These are phyloP conservation scores for Mycena rebaudengoi DNA, from an alignment of 768 basidiomycete species.

Conservation along the genomic window DNA sequence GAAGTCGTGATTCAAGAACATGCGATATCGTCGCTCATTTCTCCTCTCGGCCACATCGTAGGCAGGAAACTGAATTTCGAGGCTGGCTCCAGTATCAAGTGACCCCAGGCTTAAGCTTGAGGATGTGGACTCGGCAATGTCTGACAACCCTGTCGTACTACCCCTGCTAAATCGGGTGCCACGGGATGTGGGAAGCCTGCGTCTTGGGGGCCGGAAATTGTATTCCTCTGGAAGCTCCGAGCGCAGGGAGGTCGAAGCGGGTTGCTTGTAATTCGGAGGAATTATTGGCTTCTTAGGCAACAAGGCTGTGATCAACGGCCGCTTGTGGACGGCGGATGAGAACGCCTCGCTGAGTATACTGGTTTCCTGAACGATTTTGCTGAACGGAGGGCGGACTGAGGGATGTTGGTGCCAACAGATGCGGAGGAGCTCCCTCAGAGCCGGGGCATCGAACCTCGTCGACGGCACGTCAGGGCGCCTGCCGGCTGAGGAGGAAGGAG, in stretches of 20 bases:
- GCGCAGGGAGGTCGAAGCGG: too few species aligned
- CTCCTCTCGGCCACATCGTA: slow-evolving; percentile 49
- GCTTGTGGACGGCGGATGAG: background rate
- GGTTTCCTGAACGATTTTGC: slow-evolving; percentile 52
- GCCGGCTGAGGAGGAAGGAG: slow-evolving; percentile 48
- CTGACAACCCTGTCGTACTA: too few species aligned
- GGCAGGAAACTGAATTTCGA: slow-evolving; percentile 47
- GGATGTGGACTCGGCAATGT: too few species aligned
- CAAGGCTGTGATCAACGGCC: slow-evolving; percentile 29
- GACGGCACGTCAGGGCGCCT: slow-evolving; percentile 58
- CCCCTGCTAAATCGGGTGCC: too few species aligned
- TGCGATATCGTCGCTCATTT: slow-evolving; percentile 74
- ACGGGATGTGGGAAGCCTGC: too few species aligned
- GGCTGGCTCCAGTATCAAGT: slow-evolving; percentile 38
- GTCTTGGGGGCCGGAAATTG: too few species aligned
- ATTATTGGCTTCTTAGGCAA: too few species aligned
- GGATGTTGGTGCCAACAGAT: slow-evolving; percentile 66
- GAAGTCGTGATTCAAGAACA: slow-evolving; percentile 72
- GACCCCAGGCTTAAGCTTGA: too few species aligned
- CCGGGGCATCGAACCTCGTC: slow-evolving; percentile 39
- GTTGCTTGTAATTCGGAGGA: too few species aligned
- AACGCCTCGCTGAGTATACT: slow-evolving; percentile 48
- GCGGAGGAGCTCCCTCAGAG: slow-evolving; percentile 52
- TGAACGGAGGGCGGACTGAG: slow-evolving; percentile 59
- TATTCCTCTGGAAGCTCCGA: too few species aligned